Base-by-base conservation (phyloP, 352 stramenopile genomes). In the Globisporangium mamillatum region DNA sequence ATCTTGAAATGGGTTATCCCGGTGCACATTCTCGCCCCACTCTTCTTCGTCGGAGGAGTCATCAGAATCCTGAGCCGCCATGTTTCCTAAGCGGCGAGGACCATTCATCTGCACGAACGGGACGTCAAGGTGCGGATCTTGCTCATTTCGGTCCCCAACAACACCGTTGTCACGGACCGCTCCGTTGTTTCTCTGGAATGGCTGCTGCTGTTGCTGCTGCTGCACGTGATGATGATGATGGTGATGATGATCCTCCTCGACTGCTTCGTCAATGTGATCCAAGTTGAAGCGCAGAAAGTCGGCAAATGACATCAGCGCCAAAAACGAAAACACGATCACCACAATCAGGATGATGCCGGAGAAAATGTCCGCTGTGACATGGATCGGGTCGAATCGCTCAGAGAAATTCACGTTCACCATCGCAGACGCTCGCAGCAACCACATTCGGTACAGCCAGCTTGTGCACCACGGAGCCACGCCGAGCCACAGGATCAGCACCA, bases 381-480 rank as follows among this genome's bases (percentile, higher is more conserved):
- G 82, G 55, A 76, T n/a, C 25, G 63, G 50, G 58, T 92, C 79
- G 25, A 97, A 84, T 27, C 89, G 81, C 76, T 97, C 77, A 38
- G 78, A 74, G 61, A 84, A 84, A 88, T 94, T 94, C 57, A 94
- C 84, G 66, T 93, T 92, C 50, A 91, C 78, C 76, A 97, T 93
- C 16, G 89, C 79, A 9, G 82, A 88, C 54, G 90, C 85, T 22
- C 93, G 89, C 56, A 97, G 71, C 64, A 98, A 88, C 94, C 93
- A 98, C 72, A 96, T 93, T 63, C 95, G 91, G 74, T 98, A 98
- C 64, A 98, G 84, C 84, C 93, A 98, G 36, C 93, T 93, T 20
- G 95, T 98, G 62, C 87, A 90, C 74, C 95, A 90, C 0, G 95
- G 95, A 44, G 93, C 84, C 27, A 98, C 78, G 2, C 89, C 74